Evolutionary conservation across 768 basidiomycete species (phyloP), one percentile per base, ranked within the genome.

Genomic region (Mrakia gelida): DNA sequence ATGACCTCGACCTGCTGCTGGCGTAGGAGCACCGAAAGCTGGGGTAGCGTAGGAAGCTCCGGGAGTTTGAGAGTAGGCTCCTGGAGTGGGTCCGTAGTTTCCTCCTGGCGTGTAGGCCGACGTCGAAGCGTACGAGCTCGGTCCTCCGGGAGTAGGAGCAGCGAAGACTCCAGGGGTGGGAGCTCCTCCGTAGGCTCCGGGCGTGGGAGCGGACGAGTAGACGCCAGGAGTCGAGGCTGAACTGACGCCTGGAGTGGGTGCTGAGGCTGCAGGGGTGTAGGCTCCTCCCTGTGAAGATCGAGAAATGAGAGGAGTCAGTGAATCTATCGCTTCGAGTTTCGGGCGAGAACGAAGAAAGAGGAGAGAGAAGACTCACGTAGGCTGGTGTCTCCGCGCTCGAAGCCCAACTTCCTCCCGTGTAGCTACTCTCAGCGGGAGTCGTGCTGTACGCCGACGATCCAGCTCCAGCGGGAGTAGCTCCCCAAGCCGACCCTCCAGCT

Each of bases 191-290:
- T 68, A 61, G 15, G 68, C 65, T 6, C 65, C 85, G 16, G 86
- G 85, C 43, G 86, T 85, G 21, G 85, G 85, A 11, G 85, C 84
- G 1, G 81, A 80, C 26, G 80, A 79, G 73, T 81, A 82, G 2
- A 80, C 81, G 3, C 85, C 85, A 0, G 87, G 87, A 0, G 87
- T 87, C 0, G 86, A 85, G 1, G 86, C 86, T 10, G 83, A 75
- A 63, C 81, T 80, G 18, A 84, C 85, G n/a, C 79, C 80, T 26
- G 89, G 89, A 26, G 89, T 89, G 7, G 89, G 88, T 7, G 88
- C 88, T 71, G 87, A 34, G n/a, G 79, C 81, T 13, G 80, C 83
- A 5, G 67, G 41, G n/a, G 84, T 84, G 54, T 85, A 85, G 67
- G 83, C 81, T 34, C 81, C 83, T 30, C 68, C 65, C 38, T 80